phyloP scores from a whole-genome alignment of 1,139 yeast species.

The Suhomyces wounanorum region DNA sequence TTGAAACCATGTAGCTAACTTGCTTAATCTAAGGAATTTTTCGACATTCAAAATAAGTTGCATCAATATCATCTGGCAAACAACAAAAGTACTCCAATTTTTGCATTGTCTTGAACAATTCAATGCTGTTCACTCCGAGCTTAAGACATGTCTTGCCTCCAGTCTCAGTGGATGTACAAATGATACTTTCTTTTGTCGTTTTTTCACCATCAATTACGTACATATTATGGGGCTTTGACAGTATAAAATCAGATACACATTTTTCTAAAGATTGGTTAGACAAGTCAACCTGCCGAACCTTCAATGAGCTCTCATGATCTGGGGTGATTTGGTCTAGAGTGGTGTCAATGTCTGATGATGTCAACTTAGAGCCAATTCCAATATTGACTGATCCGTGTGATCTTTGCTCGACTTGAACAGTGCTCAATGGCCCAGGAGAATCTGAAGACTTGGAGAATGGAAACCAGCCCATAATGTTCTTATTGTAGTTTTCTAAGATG shows the following conservation, averaged over 20 bases:
- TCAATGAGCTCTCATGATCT: constrained; percentile 16
- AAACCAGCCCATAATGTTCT: constrained; percentile 29
- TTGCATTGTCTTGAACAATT: constrained; percentile 51
- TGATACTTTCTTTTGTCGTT: constrained; percentile 40
- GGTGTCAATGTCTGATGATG: constrained; percentile 33
- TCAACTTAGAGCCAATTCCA: constrained; percentile 12
- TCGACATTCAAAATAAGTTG: constrained; percentile 52
- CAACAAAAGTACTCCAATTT: constrained; percentile 47
- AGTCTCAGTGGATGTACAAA: constrained; percentile 40
- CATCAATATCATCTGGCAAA: constrained; percentile 48
- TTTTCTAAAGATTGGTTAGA: constrained; percentile 8
- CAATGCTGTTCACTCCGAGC: constrained; percentile 38
- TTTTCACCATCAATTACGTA: constrained; percentile 50
- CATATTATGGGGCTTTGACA: constrained; percentile 33
- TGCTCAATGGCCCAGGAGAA: constrained; percentile 5
- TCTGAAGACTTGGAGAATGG: constrained; percentile 18
- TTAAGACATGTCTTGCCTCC: constrained; percentile 53
- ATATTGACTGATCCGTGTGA: constrained; percentile 35
- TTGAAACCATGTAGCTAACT: not conserved
- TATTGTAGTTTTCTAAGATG: not conserved
- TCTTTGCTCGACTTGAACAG: constrained; percentile 35
- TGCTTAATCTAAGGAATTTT: constrained; percentile 27
- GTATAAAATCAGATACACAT: constrained; percentile 24
- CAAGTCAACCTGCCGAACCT: constrained; percentile 16
- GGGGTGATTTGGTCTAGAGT: constrained; percentile 39